A percentile compares a stretch with the other conserved stretches of the same genome.
Evolutionary conservation across 73 alveolate species (phyloP).

Genomic region (Breviolum minutum): DNA sequence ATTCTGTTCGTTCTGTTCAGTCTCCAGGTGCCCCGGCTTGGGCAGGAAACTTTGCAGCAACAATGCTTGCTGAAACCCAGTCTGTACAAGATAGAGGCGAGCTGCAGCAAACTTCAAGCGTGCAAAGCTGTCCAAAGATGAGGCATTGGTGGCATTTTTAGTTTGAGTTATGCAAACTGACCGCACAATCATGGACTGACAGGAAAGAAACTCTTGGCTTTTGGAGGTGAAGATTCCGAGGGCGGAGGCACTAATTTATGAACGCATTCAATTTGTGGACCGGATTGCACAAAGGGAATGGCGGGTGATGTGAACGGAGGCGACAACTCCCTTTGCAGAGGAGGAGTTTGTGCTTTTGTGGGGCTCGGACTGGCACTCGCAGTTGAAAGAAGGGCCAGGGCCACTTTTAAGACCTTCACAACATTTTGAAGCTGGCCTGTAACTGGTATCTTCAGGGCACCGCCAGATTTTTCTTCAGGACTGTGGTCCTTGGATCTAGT

Average conservation of each 20-base stretch:
- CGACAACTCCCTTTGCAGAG: neutral
- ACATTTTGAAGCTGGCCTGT: too few species aligned
- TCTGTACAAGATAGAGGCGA: neutral
- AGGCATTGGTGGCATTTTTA: neutral
- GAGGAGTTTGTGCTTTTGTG: neutral
- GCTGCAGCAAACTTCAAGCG: neutral
- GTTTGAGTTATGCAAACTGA: neutral
- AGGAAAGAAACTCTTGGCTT: conserved; percentile 43
- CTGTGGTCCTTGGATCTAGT: conserved; percentile 46
- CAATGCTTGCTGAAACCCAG: neutral
- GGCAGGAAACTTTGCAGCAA: conserved; percentile 83
- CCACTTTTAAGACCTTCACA: too few species aligned
- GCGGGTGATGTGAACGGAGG: neutral
- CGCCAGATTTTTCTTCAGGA: neutral
- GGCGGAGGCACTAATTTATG: neutral
- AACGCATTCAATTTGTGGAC: neutral
- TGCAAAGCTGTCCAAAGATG: neutral
- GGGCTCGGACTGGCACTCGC: too few species aligned
- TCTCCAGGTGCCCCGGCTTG: conserved; percentile 52
- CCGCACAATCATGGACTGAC: neutral
- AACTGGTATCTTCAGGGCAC: too few species aligned
- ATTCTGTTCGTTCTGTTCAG: neutral
- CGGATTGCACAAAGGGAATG: too few species aligned
- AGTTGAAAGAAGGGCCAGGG: too few species aligned
- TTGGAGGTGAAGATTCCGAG: conserved; percentile 44